Base-by-base conservation (phyloP, 140 eudicot species). In the Bidens hawaiensis region DNA sequence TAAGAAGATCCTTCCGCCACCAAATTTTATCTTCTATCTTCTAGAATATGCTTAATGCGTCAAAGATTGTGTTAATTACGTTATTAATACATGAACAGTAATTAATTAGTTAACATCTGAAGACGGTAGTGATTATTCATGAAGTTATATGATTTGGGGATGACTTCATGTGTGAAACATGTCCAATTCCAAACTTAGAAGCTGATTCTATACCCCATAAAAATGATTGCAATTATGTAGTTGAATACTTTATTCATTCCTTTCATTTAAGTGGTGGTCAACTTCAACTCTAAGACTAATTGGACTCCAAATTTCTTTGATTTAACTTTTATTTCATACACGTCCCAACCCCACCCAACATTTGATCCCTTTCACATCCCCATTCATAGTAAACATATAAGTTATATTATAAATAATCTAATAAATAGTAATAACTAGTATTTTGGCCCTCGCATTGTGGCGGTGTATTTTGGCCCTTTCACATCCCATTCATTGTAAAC, bases 181-280 rank as follows among this genome's bases (percentile, higher is more conserved):
- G 33, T 5, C 9, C 4, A 17, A 25, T 51, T 51, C 31, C 58
- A 51, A 51, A 51, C 33, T 23, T 24, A 1, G 58, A 24, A 24
- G 58, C 14, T 51, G 58, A 51, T 23, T 23, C 58, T 51, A 51
- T 51, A 13, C 27, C 58, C 58, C 58, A 24, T 24, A 51, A 23
- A 11, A 24, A 24, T 51, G 58, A 51, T 24, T 51, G 33, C 28
- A 51, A 19, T 12, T 15, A 51, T 22, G 12, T 51, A 23, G 17
- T 51, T 12, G n/a, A 12, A 23, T 0, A 13, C 58, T 51, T 51
- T 25, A 23, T 51, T 25, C 58, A 13, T 23, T 51, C 13, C 24
- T 12, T 11, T 23, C 34, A 51, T 51, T 51, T 18, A 11, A 51
- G 58, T 51, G 58, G 58, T 51, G 58, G 34, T 51, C 58, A 51